Percentiles rank a stretch among this genome's conserved stretches.
Conservation (phyloP, 2,329 filamentous ascomycete species). For the Elsinoe batatas region DNA sequence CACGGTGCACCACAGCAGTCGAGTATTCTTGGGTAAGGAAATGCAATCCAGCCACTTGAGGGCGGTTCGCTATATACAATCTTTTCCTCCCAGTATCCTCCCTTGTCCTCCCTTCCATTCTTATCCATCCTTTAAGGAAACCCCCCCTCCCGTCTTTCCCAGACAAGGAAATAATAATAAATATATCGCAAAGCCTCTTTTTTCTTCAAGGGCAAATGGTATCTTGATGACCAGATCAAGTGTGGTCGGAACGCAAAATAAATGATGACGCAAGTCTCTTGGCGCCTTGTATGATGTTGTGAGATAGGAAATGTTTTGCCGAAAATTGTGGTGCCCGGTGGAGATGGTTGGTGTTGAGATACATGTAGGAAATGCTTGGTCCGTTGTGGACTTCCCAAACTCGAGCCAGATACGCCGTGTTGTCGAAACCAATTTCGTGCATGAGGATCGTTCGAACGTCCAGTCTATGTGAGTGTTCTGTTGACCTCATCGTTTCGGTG, state of each 20-base stretch:
- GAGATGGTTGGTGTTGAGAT: not conserved
- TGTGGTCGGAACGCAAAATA: not conserved
- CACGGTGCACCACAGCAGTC: not conserved
- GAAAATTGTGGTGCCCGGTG: not conserved
- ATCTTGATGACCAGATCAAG: conserved; percentile 14
- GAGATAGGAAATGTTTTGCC: conserved; percentile 9
- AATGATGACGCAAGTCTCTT: not conserved
- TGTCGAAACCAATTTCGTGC: not conserved
- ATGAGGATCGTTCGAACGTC: conserved; percentile 1
- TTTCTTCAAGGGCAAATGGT: conserved; percentile 2
- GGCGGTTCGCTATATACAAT: conserved; percentile 6
- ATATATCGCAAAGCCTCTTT: conserved; percentile 6
- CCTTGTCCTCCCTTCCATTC: not conserved
- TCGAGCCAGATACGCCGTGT: not conserved
- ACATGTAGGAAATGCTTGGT: not conserved
- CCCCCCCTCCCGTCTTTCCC: not conserved
- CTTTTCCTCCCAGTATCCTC: not conserved
- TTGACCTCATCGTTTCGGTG: not conserved
- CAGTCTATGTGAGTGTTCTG: conserved; percentile 4
- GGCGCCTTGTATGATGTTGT: not conserved
- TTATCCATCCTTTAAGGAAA: not conserved
- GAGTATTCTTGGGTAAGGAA: not conserved
- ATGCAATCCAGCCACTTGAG: not conserved
- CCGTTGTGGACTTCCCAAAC: not conserved
- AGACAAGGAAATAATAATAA: conserved; percentile 1